These are phyloP conservation scores for Cladosporium sp. DNA, from an alignment of 2,329 filamentous ascomycete species.

Conservation along the genomic window DNA sequence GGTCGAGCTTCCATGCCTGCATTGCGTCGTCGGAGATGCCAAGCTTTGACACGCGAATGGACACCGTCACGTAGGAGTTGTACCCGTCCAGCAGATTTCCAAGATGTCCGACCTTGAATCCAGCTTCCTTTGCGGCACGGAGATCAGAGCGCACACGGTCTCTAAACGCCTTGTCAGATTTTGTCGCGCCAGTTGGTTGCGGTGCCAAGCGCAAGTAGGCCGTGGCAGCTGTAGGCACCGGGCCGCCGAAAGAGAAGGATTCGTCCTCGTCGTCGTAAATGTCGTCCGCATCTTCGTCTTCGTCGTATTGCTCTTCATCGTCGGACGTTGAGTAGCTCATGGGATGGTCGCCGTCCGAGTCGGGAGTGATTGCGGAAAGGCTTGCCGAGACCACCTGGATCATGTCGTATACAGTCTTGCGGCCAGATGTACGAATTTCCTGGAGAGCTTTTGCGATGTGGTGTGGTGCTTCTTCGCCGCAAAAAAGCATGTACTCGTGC, in stretches of 20 bases:
- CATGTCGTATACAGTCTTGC: constrained; percentile 51
- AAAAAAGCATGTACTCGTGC: constrained; percentile 60
- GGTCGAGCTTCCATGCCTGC: constrained; percentile 72
- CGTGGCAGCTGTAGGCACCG: neutral
- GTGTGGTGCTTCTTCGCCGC: constrained; percentile 49
- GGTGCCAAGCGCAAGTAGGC: constrained; percentile 7
- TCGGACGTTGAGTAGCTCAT: constrained; percentile 42
- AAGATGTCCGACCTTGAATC: constrained; percentile 69
- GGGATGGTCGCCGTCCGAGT: constrained; percentile 44
- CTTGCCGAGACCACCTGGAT: constrained; percentile 48
- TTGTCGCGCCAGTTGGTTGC: constrained; percentile 3
- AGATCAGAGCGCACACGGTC: constrained; percentile 55
- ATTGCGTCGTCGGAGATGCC: constrained; percentile 72
- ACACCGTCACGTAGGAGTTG: constrained; percentile 62
- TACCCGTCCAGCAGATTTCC: constrained; percentile 51
- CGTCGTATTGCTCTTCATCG: constrained; percentile 37
- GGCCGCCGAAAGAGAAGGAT: constrained; percentile 26
- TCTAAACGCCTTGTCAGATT: constrained; percentile 21
- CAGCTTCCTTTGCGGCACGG: constrained; percentile 58
- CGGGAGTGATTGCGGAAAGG: constrained; percentile 36
- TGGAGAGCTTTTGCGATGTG: constrained; percentile 47
- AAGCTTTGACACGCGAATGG: constrained; percentile 68
- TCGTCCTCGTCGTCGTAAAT: constrained; percentile 41
- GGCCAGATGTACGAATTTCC: constrained; percentile 45
- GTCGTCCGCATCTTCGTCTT: constrained; percentile 36